Conservation (phyloP, 2,329 filamentous ascomycete species). For the Monascus ruber region DNA sequence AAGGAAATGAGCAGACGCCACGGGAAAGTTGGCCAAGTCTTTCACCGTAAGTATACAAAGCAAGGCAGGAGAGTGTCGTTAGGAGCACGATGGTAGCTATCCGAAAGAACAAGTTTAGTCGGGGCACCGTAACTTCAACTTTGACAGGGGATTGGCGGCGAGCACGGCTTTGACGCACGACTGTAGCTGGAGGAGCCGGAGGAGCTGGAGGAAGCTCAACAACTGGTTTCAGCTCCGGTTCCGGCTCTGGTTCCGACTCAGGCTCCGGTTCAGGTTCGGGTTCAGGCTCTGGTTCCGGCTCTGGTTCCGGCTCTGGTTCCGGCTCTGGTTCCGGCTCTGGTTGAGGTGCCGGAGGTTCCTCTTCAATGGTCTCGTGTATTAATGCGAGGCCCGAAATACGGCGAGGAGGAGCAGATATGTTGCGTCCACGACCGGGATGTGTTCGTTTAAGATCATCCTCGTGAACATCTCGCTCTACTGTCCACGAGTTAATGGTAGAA, state of each 20-base stretch:
- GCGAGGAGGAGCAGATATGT: constrained; percentile 26
- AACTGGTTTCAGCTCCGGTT: neutral
- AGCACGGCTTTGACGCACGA: no score
- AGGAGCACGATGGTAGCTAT: constrained; percentile 4
- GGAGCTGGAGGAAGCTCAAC: neutral
- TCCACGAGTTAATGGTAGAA: constrained; percentile 21
- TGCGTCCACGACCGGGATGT: constrained; percentile 18
- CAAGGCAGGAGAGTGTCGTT: constrained; percentile 5
- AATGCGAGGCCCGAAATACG: constrained; percentile 22
- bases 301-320: constrained; percentile 2
- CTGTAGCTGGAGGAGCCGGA: neutral
- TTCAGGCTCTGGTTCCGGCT: neutral
- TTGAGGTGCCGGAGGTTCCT: constrained; percentile 13
- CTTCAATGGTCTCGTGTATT: constrained; percentile 15
- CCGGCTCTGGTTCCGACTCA: neutral
- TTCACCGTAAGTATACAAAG: constrained; percentile 6
- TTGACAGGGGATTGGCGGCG: neutral
- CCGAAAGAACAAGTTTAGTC: no score
- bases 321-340: constrained; percentile 4
- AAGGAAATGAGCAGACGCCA: constrained; percentile 8
- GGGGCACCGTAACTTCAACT: no score
- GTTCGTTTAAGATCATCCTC: constrained; percentile 24
- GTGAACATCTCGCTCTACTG: constrained; percentile 25
- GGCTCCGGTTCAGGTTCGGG: neutral
- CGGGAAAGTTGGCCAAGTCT: constrained; percentile 5